Percentiles rank a stretch among this genome's conserved stretches.
These are phyloP conservation scores for Dioszegia hungarica DNA, from an alignment of 768 basidiomycete species.

Conservation along the genomic window DNA sequence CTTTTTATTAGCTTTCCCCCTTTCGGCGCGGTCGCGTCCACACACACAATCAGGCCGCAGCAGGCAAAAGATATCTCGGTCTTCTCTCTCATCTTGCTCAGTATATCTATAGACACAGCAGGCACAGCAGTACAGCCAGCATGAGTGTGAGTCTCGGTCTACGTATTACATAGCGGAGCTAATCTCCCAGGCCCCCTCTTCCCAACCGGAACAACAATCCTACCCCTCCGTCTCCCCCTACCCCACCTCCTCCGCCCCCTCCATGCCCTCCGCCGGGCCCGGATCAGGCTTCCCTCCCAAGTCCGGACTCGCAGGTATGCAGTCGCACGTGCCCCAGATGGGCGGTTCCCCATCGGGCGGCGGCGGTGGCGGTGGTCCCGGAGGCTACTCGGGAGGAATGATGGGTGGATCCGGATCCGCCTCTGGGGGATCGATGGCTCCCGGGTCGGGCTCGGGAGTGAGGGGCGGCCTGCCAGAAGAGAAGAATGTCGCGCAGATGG, in stretches of 20 bases:
- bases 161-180: background rate
- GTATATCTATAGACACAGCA: background rate
- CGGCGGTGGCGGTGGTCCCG: too few species aligned
- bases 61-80: background rate
- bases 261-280: constrained; percentile 27
- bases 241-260: constrained; percentile 2
- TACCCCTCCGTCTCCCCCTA: constrained; percentile 22
- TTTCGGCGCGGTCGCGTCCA: background rate
- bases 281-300: constrained; percentile 46
- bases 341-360: too few species aligned
- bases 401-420: constrained; percentile 2
- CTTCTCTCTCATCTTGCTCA: background rate
- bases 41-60: background rate
- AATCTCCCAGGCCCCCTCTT: background rate
- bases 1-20: too few species aligned
- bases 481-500: constrained; percentile 48
- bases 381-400: background rate
- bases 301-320: constrained; percentile 41
- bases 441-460: constrained; percentile 26
- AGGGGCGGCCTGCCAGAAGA: constrained; percentile 41
- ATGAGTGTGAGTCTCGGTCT: constrained; percentile 6
- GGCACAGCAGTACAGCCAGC: background rate
- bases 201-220: constrained; percentile 9
- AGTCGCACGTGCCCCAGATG: constrained; percentile 28
- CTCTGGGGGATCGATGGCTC: background rate